Percentiles rank a stretch among this genome's conserved stretches.
phyloP scores from a whole-genome alignment of 2,329 filamentous ascomycete genomes.

The Cladophialophora bantiana region DNA sequence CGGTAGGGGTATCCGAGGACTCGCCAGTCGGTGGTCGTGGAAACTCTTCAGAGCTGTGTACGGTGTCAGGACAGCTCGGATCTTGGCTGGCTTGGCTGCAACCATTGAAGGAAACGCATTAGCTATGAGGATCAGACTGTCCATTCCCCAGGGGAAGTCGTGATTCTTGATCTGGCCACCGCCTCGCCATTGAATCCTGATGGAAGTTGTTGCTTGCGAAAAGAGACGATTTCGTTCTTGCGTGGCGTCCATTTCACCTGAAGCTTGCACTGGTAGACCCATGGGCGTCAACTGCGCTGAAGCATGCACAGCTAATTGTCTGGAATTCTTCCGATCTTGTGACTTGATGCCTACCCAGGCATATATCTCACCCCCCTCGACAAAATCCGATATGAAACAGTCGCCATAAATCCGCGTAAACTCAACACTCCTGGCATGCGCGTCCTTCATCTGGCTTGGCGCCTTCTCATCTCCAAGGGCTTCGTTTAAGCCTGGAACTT shows the following conservation, averaged over 20 bases:
- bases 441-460: neutral
- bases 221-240: constrained; percentile 15
- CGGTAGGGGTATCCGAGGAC: constrained; percentile 10
- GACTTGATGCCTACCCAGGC: constrained; percentile 23
- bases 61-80: constrained; percentile 16
- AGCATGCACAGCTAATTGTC: constrained; percentile 13
- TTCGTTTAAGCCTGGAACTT: constrained; percentile 11
- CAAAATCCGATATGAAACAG: constrained; percentile 23
- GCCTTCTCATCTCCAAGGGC: constrained; percentile 5
- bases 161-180: constrained; percentile 24
- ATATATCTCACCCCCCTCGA: constrained; percentile 22
- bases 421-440: constrained; percentile 10
- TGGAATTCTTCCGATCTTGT: constrained; percentile 13
- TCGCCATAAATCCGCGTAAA: constrained; percentile 23
- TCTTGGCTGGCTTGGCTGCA: constrained; percentile 11
- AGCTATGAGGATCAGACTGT: constrained; percentile 19
- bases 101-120: constrained; percentile 24
- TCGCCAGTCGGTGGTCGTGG: constrained; percentile 14
- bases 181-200: constrained; percentile 20
- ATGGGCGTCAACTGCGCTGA: constrained; percentile 20
- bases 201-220: constrained; percentile 20
- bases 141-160: constrained; percentile 18
- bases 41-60: constrained; percentile 20
- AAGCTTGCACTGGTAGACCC: constrained; percentile 15
- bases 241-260: constrained; percentile 3